phyloP scores from a whole-genome alignment of 495 filamentous ascomycete species.

The Lasiosphaeriaceae sp. region DNA sequence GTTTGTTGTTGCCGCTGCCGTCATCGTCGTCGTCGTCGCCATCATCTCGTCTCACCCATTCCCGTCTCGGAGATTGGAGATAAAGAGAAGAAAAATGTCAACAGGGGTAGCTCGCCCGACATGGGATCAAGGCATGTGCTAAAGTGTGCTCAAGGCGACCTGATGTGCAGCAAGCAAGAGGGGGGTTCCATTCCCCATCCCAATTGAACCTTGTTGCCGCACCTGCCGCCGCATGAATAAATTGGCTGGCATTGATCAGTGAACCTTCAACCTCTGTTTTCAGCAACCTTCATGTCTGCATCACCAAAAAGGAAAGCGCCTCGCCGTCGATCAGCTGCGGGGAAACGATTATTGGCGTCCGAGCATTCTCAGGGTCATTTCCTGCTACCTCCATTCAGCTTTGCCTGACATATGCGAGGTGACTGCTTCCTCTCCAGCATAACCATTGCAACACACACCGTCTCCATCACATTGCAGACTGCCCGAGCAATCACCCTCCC shows the following conservation, averaged over 20 bases:
- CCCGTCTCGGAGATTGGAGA: too few relatives aligned
- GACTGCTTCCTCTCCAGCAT: too few relatives aligned
- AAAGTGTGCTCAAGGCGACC: background rate
- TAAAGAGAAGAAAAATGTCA: too few relatives aligned
- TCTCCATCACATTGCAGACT: too few relatives aligned
- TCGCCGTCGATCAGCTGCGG: background rate
- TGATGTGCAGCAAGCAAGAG: slow-evolving; percentile 8
- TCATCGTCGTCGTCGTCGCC: too few relatives aligned
- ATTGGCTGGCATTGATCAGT: background rate
- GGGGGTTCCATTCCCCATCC: too few relatives aligned
- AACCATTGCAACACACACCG: too few relatives aligned
- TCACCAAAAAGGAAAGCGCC: background rate
- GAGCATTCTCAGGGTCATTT: background rate
- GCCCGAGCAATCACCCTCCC: too few relatives aligned
- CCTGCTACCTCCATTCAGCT: background rate
- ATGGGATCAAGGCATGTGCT: too few relatives aligned
- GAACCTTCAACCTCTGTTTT: background rate
- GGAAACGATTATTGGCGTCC: background rate
- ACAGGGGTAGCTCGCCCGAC: too few relatives aligned
- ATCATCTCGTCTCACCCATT: too few relatives aligned
- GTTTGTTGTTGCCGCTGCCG: too few relatives aligned
- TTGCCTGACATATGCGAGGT: background rate
- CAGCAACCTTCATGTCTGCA: background rate
- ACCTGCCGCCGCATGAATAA: slow-evolving; percentile 25
- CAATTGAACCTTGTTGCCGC: slow-evolving; percentile 14